A percentile compares a stretch with the other conserved stretches of the same genome.
These are phyloP conservation scores for Theileria parva DNA, from an alignment of 169 alveolate genomes.

Conservation along the genomic window DNA sequence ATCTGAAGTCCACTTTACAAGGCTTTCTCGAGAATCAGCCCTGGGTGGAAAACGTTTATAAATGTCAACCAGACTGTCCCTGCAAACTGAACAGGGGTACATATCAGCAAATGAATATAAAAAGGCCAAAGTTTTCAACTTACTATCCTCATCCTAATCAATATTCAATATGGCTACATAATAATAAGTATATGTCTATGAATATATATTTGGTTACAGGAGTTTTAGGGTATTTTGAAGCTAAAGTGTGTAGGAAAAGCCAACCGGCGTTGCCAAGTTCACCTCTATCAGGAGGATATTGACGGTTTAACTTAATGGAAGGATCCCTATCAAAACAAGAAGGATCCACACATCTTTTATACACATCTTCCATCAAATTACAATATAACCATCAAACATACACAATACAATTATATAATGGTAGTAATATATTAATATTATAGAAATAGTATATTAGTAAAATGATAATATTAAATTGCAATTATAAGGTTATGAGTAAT, in stretches of 20 bases:
- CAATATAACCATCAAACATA: neutral
- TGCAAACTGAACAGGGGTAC: slow-evolving; percentile 83
- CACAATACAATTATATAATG: neutral
- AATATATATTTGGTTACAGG: slow-evolving; percentile 58
- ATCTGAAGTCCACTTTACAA: slow-evolving; percentile 74
- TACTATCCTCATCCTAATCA: slow-evolving; percentile 53
- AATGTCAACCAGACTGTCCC: slow-evolving; percentile 70
- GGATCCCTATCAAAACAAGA: slow-evolving; percentile 40
- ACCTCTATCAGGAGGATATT: slow-evolving; percentile 76
- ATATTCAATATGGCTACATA: neutral
- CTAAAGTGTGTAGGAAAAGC: slow-evolving; percentile 79
- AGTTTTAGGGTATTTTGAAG: slow-evolving; percentile 75
- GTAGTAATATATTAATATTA: slow-evolving; percentile 3
- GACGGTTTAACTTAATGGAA: neutral
- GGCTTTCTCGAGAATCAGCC: slow-evolving; percentile 38
- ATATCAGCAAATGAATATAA: slow-evolving; percentile 73
- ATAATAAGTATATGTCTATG: neutral
- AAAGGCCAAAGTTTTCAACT: slow-evolving; percentile 59
- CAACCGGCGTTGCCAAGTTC: slow-evolving; percentile 84
- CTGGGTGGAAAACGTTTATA: slow-evolving; percentile 66
- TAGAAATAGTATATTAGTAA: neutral
- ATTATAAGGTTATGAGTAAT: slow-evolving; percentile 12
- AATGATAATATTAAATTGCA: neutral
- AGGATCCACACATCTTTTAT: slow-evolving; percentile 64
- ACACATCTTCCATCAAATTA: slow-evolving; percentile 36